Conservation (phyloP, 2,329 filamentous ascomycete species). For the Penicillium paneum region DNA sequence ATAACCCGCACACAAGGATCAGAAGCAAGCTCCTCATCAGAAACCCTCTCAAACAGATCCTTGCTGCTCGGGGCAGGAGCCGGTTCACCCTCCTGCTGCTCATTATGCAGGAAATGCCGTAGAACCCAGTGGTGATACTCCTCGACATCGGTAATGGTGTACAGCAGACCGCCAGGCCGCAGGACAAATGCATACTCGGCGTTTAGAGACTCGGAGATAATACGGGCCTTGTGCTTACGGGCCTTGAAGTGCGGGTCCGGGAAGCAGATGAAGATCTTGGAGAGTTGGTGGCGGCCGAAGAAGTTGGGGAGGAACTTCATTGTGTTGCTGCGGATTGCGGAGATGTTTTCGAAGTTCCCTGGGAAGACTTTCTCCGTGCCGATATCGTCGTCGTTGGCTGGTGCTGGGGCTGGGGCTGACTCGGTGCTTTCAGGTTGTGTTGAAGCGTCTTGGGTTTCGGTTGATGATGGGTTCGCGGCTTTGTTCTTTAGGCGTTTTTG, state of each 20-base stretch:
- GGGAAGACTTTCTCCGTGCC: slow-evolving; percentile 27
- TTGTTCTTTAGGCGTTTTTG: slow-evolving; percentile 29
- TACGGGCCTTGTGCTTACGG: slow-evolving; percentile 93
- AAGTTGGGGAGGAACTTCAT: slow-evolving; percentile 99
- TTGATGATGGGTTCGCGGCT: slow-evolving; percentile 8
- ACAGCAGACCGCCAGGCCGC: slow-evolving; percentile 77
- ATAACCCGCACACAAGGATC: slow-evolving; percentile 62
- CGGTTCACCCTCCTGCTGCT: slow-evolving; percentile 67
- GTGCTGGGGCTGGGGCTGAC: neutral
- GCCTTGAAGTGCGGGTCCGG: slow-evolving; percentile 98
- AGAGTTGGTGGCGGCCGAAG: slow-evolving; percentile 75
- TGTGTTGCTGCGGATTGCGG: slow-evolving; percentile 85
- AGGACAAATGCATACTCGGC: slow-evolving; percentile 91
- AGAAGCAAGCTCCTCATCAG: slow-evolving; percentile 52
- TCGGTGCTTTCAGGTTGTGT: neutral
- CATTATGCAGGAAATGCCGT: slow-evolving; percentile 67
- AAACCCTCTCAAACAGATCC: slow-evolving; percentile 70
- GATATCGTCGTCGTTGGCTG: slow-evolving; percentile 17
- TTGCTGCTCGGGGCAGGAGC: slow-evolving; percentile 57
- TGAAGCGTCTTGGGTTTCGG: neutral
- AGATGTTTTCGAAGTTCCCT: slow-evolving; percentile 74
- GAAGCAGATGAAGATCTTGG: slow-evolving; percentile 96
- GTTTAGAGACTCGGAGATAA: slow-evolving; percentile 82
- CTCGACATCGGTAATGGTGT: slow-evolving; percentile 97
- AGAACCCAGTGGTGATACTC: slow-evolving; percentile 94